Percentiles rank a stretch among this genome's conserved stretches.
phyloP scores from a whole-genome alignment of 2,329 filamentous ascomycete genomes.

The Cercospora canescens region DNA sequence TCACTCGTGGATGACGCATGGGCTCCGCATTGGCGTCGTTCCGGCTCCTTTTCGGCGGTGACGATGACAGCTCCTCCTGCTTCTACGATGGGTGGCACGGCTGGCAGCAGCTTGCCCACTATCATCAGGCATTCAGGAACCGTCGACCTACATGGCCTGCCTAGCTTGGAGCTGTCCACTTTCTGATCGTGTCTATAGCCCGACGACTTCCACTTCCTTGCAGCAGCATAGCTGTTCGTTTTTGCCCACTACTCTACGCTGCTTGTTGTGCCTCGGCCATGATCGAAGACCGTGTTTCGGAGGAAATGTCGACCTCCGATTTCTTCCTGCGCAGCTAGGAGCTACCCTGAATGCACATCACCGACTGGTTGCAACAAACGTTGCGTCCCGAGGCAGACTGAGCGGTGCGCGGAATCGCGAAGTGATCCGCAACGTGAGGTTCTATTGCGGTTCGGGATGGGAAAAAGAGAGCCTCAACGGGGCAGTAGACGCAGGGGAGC shows the following conservation, averaged over 20 bases:
- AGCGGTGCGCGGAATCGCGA: neutral
- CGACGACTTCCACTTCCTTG: neutral
- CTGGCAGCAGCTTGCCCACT: neutral
- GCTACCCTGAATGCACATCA: conserved; percentile 5
- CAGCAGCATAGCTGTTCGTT: neutral
- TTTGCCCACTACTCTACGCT: neutral
- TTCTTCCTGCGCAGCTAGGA: neutral
- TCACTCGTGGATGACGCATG: neutral
- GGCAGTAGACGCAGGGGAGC: neutral
- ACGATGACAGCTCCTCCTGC: neutral
- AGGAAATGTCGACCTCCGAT: neutral
- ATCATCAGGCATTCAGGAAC: conserved; percentile 1
- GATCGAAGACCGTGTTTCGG: neutral
- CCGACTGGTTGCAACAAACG: neutral
- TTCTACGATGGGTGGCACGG: neutral
- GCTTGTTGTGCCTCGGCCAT: neutral
- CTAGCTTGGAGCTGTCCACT: conserved; percentile 4
- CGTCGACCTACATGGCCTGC: neutral
- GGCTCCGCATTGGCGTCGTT: neutral
- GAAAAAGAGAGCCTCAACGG: neutral
- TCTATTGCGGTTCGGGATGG: neutral
- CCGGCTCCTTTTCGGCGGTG: conserved; percentile 4
- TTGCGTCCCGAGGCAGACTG: neutral
- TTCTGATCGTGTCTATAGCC: neutral
- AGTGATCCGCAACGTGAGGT: neutral